Conservation (phyloP, 2,329 filamentous ascomycete species). For the Metarhizium sp. region DNA sequence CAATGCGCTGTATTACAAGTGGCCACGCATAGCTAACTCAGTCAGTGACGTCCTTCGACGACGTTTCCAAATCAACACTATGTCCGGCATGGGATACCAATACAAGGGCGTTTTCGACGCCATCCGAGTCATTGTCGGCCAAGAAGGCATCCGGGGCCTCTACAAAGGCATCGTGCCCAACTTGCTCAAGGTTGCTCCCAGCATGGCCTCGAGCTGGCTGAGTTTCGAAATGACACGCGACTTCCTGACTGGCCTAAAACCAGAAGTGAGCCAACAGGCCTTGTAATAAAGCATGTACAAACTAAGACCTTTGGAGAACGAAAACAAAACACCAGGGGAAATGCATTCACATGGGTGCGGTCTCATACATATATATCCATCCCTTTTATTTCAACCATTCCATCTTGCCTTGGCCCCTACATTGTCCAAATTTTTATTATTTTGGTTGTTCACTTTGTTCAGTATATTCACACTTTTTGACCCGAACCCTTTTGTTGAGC, state of each 20-base stretch:
- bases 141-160: conserved; percentile 76
- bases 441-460: background rate
- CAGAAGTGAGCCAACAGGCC: conserved; percentile 23
- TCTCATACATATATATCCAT: background rate
- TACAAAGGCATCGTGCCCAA: conserved; percentile 98
- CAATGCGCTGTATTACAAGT: background rate
- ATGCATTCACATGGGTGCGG: conserved; percentile 2
- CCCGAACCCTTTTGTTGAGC: conserved; percentile 1
- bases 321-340: background rate
- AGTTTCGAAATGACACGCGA: conserved; percentile 93
- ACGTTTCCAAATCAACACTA: conserved; percentile 97
- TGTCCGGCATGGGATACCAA: conserved; percentile 95
- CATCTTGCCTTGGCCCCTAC: background rate
- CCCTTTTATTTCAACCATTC: background rate
- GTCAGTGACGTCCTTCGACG: conserved; percentile 79
- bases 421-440: background rate
- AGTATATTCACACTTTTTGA: background rate
- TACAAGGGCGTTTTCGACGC: conserved; percentile 85
- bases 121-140: conserved; percentile 65
- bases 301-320: background rate
- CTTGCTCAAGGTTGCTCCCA: conserved; percentile 90
- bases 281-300: conserved; percentile 14
- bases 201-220: conserved; percentile 97
- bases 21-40: conserved; percentile 11
- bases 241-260: conserved; percentile 59